Evolutionary conservation across 495 filamentous ascomycete genomes (phyloP).

Genomic region (Margaritispora aquatica): DNA sequence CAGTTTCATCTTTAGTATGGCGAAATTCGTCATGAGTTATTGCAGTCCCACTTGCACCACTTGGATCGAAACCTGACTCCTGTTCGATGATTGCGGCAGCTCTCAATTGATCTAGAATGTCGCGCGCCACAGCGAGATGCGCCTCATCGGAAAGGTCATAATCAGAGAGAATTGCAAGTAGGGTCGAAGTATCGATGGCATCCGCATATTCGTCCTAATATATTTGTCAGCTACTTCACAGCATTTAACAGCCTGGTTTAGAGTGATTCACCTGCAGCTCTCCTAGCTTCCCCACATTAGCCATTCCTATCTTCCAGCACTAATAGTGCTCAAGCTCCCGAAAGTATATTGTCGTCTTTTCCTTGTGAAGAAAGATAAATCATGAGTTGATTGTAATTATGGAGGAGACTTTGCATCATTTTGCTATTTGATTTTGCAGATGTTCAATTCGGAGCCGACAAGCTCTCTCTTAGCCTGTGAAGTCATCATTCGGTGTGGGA

Average conservation of each 20-base stretch:
- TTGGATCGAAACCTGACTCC: slow-evolving; percentile 69
- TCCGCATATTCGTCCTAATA: slow-evolving; percentile 15
- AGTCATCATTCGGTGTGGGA: background rate
- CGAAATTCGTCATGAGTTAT: background rate
- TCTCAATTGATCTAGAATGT: slow-evolving; percentile 52
- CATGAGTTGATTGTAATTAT: background rate
- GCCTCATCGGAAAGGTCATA: slow-evolving; percentile 46
- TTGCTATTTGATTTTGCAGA: background rate
- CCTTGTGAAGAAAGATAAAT: background rate
- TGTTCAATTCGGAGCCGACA: background rate
- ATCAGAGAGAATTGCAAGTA: slow-evolving; percentile 60
- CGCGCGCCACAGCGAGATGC: slow-evolving; percentile 45
- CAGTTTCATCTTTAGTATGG: slow-evolving; percentile 19
- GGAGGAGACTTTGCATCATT: background rate
- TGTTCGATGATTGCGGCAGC: slow-evolving; percentile 57
- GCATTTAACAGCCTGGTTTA: background rate
- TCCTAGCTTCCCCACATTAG: background rate
- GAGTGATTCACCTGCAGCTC: slow-evolving; percentile 7
- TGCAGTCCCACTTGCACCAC: slow-evolving; percentile 49
- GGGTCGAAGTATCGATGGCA: slow-evolving; percentile 50
- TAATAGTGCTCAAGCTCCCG: background rate
- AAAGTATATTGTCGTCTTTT: background rate
- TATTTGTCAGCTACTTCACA: background rate
- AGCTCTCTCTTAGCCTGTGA: background rate
- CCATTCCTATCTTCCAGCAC: background rate